phyloP scores from a whole-genome alignment of 352 stramenopile species.

The Phytophthora nicotianae region DNA sequence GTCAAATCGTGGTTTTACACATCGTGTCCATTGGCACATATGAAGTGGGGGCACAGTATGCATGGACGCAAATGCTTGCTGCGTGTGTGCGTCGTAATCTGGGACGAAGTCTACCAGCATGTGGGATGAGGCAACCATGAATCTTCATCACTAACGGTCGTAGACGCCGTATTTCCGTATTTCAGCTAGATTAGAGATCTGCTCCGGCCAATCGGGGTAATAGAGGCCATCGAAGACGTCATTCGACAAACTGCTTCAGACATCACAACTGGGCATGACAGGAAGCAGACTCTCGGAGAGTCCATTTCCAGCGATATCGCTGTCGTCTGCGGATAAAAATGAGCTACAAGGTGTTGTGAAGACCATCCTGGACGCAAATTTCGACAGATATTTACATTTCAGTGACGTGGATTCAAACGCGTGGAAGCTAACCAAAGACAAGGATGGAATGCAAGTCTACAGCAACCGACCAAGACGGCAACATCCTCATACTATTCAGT shows the following conservation, averaged over 20 bases:
- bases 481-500: not conserved
- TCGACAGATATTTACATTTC: slow-evolving; percentile 41
- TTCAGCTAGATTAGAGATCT: slow-evolving; percentile 7
- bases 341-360: slow-evolving; percentile 32
- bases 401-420: slow-evolving; percentile 12
- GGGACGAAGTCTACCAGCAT: not conserved
- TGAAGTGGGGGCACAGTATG: slow-evolving; percentile 9
- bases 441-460: slow-evolving; percentile 28
- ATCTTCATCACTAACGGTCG: slow-evolving; percentile 11
- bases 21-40: slow-evolving; percentile 17
- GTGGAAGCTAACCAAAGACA: slow-evolving; percentile 33
- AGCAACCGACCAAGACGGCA: slow-evolving; percentile 1
- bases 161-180: slow-evolving; percentile 1
- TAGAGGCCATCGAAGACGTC: not conserved
- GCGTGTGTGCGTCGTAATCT: not conserved
- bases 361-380: slow-evolving; percentile 34
- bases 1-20: slow-evolving; percentile 8
- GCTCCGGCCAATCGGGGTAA: not conserved
- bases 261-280: slow-evolving; percentile 4
- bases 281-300: not conserved
- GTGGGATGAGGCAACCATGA: slow-evolving; percentile 4
- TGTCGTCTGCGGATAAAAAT: slow-evolving; percentile 18
- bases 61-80: slow-evolving; percentile 9
- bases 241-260: slow-evolving; percentile 4
- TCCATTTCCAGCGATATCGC: slow-evolving; percentile 34